Conservation (phyloP, 2,329 filamentous ascomycete species). For the Ceratocystis harringtonii region DNA sequence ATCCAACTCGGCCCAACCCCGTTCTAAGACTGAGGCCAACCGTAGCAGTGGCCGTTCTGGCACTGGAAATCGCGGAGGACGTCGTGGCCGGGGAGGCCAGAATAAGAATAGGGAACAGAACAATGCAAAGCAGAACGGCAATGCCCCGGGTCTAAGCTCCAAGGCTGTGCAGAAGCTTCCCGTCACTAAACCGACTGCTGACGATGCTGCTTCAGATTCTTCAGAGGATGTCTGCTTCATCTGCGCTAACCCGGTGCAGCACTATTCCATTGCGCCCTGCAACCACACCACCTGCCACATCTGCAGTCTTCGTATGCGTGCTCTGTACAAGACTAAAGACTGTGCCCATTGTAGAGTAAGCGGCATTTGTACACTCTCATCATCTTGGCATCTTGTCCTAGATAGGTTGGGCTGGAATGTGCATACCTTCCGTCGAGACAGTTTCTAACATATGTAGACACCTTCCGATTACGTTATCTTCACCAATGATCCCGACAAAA, state of each 20-base stretch:
- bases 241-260: slow-evolving; percentile 77
- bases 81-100: slow-evolving; percentile 2
- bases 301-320: slow-evolving; percentile 77
- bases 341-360: slow-evolving; percentile 88
- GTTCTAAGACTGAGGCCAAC: slow-evolving; percentile 1
- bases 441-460: slow-evolving; percentile 31
- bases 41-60: background rate
- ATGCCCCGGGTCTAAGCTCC: background rate
- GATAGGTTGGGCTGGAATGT: background rate
- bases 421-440: background rate
- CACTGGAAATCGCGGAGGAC: background rate
- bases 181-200: slow-evolving; percentile 1
- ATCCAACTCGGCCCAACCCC: background rate
- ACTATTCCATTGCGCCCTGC: slow-evolving; percentile 80
- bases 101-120: background rate
- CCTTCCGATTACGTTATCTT: slow-evolving; percentile 76
- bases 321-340: slow-evolving; percentile 88
- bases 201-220: slow-evolving; percentile 11
- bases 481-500: slow-evolving; percentile 68
- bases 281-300: slow-evolving; percentile 97
- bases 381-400: background rate
- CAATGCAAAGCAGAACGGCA: background rate
- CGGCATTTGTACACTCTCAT: slow-evolving; percentile 17
- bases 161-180: slow-evolving; percentile 8
- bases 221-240: slow-evolving; percentile 83